Base-by-base conservation (phyloP, 2,329 filamentous ascomycete genomes). In the Nakataea oryzae region DNA sequence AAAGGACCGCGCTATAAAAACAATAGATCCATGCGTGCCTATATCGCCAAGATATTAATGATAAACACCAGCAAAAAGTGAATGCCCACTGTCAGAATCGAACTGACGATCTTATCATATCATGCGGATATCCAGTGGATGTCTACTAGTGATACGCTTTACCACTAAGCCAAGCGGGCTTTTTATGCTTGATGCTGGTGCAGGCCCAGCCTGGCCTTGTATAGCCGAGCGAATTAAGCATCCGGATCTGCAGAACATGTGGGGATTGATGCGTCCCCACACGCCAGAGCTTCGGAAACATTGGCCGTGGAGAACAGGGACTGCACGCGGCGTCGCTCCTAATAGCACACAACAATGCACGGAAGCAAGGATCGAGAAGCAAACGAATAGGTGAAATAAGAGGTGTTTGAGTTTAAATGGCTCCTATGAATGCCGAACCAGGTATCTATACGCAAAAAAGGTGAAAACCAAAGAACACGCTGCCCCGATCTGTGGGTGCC, bases 41-140 rank as follows among this genome's bases (percentile, higher is more conserved):
- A 30, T 30, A 30, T 30, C 30, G 30, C 30, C 30, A 11, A 11
- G 30, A 30, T 11, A 30, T 5, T 11, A 12, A 17, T 14, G 17
- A 41, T 14, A 21, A 21, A 7, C 41, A 21, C 41, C 6, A n/a
- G 41, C 41, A 47, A 47, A n/a, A 47, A 47, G 41, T n/a, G 41
- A 50, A 1, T 50, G 58, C 59, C 59, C 59, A 34, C 50, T 55
- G 47, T 29, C 50, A 54, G 59, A 32, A 56, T 61, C 54, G 59
- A 61, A 61, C 59, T 54, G 50, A 61, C 47, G 59, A 61, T 50
- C 59, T 61, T 32, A 55, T 55, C 59, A 61, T 61, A 61, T 29
- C 27, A 21, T 29, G 14, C 21, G 17, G 58, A 27, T 30, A 3
- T 50, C 9, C 28, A 59, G 55, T n/a, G n/a, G n/a, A n/a, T n/a